Base-by-base conservation (phyloP, 805 yeast genomes). In the Clavispora phyllophila region DNA sequence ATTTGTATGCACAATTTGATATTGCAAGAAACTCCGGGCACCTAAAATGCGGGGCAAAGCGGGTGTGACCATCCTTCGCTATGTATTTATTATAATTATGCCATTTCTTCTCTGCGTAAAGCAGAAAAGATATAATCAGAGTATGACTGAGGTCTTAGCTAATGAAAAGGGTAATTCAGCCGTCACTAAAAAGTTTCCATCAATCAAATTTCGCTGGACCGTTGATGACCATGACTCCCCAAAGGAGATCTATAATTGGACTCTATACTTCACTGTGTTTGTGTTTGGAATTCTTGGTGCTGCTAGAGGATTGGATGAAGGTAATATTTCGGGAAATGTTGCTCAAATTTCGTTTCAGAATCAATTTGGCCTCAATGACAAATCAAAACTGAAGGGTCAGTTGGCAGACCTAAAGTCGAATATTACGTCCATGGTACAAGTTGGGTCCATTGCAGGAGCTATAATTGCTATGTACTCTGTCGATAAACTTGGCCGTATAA, bases 221-320 rank as follows among this genome's bases (percentile, higher is more conserved):
- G 48, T 57, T 18, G 53, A 44, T n/a, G 62, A 59, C 37, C 55
- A 53, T 33, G 62, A 62, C 41, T 61, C 69, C 0, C 79, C 78
- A 2, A 57, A 56, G 29, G 75, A 75, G 46, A 69, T 75, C 24
- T 76, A 66, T 48, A 77, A 78, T 61, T 47, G 60, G 53, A 66
- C 70, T 9, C 63, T 78, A 27, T 75, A 60, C 56, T 47, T 68
- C 36, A 63, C 76, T 1, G 71, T 75, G 13, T 58, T 71, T 23
- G 65, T 75, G 3, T 79, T 78, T 58, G 84, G 82, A 37, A 55
- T 78, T 15, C 56, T 76, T 35, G 84, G 84, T 8, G 65, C 74
- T 24, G 78, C 79, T 5, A 60, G 84, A 57, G 84, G 83, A 10
- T 70, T 65, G 35, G 83, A 78, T 55, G 83, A 79, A 56, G 83